Conservation (phyloP, 2,329 filamentous ascomycete species). For the Neonectria magnoliae region DNA sequence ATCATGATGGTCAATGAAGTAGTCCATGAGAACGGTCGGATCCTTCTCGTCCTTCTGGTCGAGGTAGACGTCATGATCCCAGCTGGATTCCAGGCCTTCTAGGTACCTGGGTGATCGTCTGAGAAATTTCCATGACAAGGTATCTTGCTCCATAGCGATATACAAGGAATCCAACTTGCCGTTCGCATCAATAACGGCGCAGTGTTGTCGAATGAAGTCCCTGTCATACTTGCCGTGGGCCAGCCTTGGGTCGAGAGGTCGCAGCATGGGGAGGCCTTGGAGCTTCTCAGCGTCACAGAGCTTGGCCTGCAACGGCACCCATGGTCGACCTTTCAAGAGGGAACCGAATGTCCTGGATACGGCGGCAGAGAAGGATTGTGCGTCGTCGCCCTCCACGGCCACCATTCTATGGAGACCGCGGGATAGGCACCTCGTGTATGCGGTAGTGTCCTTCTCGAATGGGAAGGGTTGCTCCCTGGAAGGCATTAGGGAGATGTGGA, state of each 20-base stretch:
- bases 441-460: constrained; percentile 69
- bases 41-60: constrained; percentile 51
- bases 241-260: constrained; percentile 59
- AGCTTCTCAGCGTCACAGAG: constrained; percentile 65
- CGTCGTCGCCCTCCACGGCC: constrained; percentile 60
- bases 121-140: constrained; percentile 66
- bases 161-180: constrained; percentile 69
- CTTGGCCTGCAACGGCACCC: constrained; percentile 68
- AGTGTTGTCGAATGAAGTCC: constrained; percentile 63
- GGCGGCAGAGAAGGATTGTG: constrained; percentile 59
- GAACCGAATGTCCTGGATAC: constrained; percentile 60
- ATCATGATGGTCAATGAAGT: constrained; percentile 30
- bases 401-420: constrained; percentile 68
- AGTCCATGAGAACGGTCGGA: constrained; percentile 29
- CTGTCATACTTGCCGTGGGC: constrained; percentile 57
- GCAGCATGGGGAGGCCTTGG: constrained; percentile 67
- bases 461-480: constrained; percentile 64
- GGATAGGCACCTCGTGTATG: constrained; percentile 69
- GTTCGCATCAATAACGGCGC: constrained; percentile 63
- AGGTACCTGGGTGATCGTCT: constrained; percentile 59
- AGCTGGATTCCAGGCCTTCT: constrained; percentile 64
- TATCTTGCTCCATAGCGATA: constrained; percentile 64
- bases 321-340: constrained; percentile 60
- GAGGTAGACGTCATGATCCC: constrained; percentile 62
- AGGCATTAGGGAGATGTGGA: constrained; percentile 68